A percentile compares a stretch with the other conserved stretches of the same genome.
These are phyloP conservation scores for Komagataea norvegica DNA, from an alignment of 1,139 yeast genomes.

Conservation along the genomic window DNA sequence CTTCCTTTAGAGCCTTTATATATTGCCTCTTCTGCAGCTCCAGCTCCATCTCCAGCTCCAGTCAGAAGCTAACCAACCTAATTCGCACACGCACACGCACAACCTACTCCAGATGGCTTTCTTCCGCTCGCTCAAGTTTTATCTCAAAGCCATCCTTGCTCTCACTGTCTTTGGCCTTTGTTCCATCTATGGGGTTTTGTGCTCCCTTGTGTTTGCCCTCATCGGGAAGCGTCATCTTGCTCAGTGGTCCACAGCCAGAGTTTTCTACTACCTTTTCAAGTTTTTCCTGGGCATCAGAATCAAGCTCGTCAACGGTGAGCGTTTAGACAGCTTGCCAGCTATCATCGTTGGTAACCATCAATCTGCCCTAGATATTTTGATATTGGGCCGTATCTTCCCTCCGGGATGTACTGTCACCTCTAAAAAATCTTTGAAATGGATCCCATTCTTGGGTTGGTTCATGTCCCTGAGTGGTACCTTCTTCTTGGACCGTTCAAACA, in stretches of 20 bases:
- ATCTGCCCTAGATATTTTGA: conserved; percentile 74
- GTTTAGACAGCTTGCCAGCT: conserved; percentile 61
- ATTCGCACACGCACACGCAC: too few species aligned
- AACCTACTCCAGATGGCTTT: conserved; percentile 21
- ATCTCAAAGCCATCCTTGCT: conserved; percentile 50
- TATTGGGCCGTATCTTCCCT: conserved; percentile 82
- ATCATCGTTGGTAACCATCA: conserved; percentile 89
- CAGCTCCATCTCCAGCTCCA: too few species aligned
- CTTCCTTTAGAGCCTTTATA: too few species aligned
- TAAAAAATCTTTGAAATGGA: conserved; percentile 72
- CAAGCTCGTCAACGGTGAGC: conserved; percentile 57
- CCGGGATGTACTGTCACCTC: conserved; percentile 91
- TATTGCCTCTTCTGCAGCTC: too few species aligned
- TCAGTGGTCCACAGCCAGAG: conserved; percentile 88
- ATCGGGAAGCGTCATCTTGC: conserved; percentile 74
- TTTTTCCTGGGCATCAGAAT: conserved; percentile 63
- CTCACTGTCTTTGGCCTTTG: conserved; percentile 50
- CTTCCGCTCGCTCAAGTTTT: conserved; percentile 41
- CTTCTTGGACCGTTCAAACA: conserved; percentile 80
- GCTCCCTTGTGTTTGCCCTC: conserved; percentile 62
- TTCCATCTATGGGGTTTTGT: conserved; percentile 71
- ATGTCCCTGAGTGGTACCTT: conserved; percentile 88
- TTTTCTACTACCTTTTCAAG: conserved; percentile 61
- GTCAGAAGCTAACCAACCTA: too few species aligned
- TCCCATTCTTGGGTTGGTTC: conserved; percentile 97